Conservation (phyloP, 1,139 yeast species). For the Candida tetrigidarum region DNA sequence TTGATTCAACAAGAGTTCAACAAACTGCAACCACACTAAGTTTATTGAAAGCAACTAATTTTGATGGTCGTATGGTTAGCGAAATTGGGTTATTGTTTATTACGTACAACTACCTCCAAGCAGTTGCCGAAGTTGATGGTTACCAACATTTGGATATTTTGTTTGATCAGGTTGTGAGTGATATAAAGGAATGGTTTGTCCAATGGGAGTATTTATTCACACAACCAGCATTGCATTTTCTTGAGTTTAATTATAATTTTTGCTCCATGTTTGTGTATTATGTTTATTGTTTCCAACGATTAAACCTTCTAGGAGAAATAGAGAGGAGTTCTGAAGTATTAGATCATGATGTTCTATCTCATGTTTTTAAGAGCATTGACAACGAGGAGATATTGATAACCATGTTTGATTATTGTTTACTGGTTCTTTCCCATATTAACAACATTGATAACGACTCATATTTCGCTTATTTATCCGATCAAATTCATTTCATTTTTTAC, state of each 20-base stretch:
- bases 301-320: conserved; percentile 5
- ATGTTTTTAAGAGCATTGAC: conserved; percentile 2
- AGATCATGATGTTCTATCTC: neutral
- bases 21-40: conserved; percentile 66
- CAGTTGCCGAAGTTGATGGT: neutral
- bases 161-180: conserved; percentile 33
- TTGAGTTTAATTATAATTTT: conserved; percentile 73
- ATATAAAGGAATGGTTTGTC: conserved; percentile 61
- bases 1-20: conserved; percentile 67
- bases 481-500: conserved; percentile 61
- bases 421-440: conserved; percentile 26
- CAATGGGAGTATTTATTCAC: conserved; percentile 75
- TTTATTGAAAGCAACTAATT: conserved; percentile 69
- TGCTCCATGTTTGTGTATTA: conserved; percentile 55
- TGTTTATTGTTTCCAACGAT: conserved; percentile 32
- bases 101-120: conserved; percentile 64
- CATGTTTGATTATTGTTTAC: conserved; percentile 26
- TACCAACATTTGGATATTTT: conserved; percentile 20
- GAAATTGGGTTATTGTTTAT: conserved; percentile 70
- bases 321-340: neutral
- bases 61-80: conserved; percentile 84
- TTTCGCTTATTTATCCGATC: conserved; percentile 72
- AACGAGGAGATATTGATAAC: conserved; percentile 7
- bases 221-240: conserved; percentile 78
- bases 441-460: conserved; percentile 59